Conservation (phyloP, 495 filamentous ascomycete genomes). For the Terfezia claveryi region DNA sequence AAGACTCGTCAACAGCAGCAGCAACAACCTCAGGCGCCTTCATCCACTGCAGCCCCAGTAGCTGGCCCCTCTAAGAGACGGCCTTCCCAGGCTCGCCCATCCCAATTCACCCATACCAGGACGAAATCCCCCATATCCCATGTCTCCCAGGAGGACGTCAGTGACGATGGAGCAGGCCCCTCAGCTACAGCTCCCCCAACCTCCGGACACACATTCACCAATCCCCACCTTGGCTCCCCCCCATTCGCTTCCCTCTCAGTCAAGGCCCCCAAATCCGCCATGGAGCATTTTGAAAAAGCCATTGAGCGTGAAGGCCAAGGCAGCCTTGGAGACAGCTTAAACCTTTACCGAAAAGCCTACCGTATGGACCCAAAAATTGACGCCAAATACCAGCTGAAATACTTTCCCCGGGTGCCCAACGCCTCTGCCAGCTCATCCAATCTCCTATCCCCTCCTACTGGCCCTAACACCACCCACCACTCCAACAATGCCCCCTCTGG, state of each 20-base stretch:
- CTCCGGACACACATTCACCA: not conserved
- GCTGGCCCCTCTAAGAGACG: not conserved
- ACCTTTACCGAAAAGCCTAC: constrained; percentile 76
- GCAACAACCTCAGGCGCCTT: not conserved
- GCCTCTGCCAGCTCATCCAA: not conserved
- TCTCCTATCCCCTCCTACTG: constrained; percentile 24
- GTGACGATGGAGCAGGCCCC: constrained; percentile 11
- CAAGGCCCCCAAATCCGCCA: constrained; percentile 32
- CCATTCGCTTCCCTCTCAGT: constrained; percentile 28
- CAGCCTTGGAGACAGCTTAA: constrained; percentile 70
- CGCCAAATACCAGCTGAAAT: constrained; percentile 67
- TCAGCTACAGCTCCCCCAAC: constrained; percentile 21
- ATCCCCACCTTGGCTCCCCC: not conserved
- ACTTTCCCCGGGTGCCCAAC: constrained; percentile 35
- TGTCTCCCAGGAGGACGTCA: not conserved
- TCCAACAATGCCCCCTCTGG: constrained; percentile 27
- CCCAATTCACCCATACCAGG: not conserved
- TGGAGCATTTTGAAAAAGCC: constrained; percentile 84
- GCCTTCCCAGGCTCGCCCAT: not conserved
- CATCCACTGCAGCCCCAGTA: not conserved
- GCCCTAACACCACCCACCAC: constrained; percentile 20
- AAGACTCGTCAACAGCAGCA: constrained; percentile 21
- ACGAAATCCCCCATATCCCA: not conserved
- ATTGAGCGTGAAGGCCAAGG: constrained; percentile 73
- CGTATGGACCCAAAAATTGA: constrained; percentile 70